Base-by-base conservation (phyloP, 495 filamentous ascomycete genomes). In the Penicillium paradoxum region DNA sequence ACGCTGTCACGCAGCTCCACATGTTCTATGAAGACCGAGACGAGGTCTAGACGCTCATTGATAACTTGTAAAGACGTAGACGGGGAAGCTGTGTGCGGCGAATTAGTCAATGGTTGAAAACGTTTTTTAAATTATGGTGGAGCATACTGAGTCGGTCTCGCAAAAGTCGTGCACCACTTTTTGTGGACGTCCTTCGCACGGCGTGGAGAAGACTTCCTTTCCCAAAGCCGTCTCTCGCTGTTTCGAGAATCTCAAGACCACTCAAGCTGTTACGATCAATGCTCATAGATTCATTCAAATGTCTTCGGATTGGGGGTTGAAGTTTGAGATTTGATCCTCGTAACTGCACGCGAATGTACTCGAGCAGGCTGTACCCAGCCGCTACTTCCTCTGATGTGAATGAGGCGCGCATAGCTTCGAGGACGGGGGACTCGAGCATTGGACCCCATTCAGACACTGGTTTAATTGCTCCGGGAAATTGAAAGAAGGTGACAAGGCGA, bases 251-350 rank as follows among this genome's bases (percentile, higher is more conserved):
- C 67, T 99, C 93, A 14, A 99, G 74, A 1, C 89, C 88, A 44
- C 88, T 79, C 78, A 99, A 79, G 47, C 85, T 95, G 56, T 89
- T 92, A 50, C 86, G 89, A 69, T 99, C 95, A 55, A 99, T 93
- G 24, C 67, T 77, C 89, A 99, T 92, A 42, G 85, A 83, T 54
- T 95, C 83, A 52, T 86, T 74, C 34, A 78, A 70, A 41, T 87
- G 82, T 47, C 86, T 79, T 38, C 87, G 83, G 25, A 83, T 69
- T 19, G 93, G 95, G 17, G 90, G 86, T 60, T 92, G 90, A 33
- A 99, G 78, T 63, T 88, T 90, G 74, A 95, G 82, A 62, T 83
- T 83, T n/a, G 85, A 69, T 9, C 87, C 87, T 53, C 86, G 88
- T 1, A 99, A 73, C 39, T 87, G 81, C 48, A 83, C 81, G 21